Percentiles rank a stretch among this genome's conserved stretches.
phyloP scores from a whole-genome alignment of 805 yeast species.

The Candida qinlingensis region DNA sequence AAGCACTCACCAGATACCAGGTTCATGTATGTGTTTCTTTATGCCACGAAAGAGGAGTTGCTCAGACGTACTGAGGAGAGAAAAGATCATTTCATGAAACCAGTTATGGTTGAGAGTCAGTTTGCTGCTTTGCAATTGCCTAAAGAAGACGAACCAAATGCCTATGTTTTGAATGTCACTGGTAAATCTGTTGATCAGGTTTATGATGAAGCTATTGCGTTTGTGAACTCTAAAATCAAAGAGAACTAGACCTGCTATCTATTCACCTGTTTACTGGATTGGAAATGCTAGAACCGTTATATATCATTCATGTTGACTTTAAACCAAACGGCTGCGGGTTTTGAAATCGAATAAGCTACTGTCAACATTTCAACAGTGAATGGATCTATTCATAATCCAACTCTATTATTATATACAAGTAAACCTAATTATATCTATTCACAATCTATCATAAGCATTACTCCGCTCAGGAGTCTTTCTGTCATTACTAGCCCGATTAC shows the following conservation, averaged over 20 bases:
- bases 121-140: slow-evolving; percentile 74
- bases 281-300: too few species aligned
- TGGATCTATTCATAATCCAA: too few species aligned
- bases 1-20: slow-evolving; percentile 27
- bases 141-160: slow-evolving; percentile 26
- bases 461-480: too few species aligned
- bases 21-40: slow-evolving; percentile 61
- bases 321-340: too few species aligned
- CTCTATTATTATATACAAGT: background rate
- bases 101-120: slow-evolving; percentile 78
- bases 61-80: slow-evolving; percentile 57
- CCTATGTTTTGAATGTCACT: slow-evolving; percentile 28
- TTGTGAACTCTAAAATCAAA: slow-evolving; percentile 3
- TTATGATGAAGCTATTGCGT: slow-evolving; percentile 6
- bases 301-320: too few species aligned
- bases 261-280: too few species aligned
- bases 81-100: slow-evolving; percentile 80
- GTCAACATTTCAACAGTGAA: too few species aligned
- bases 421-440: too few species aligned
- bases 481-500: too few species aligned
- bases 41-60: slow-evolving; percentile 58
- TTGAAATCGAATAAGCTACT: too few species aligned
- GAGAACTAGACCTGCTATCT: too few species aligned
- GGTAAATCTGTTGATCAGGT: slow-evolving; percentile 19
- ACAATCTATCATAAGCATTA: too few species aligned